Evolutionary conservation across 2,329 filamentous ascomycete species (phyloP).

Genomic region (Arthroderma sp.): DNA sequence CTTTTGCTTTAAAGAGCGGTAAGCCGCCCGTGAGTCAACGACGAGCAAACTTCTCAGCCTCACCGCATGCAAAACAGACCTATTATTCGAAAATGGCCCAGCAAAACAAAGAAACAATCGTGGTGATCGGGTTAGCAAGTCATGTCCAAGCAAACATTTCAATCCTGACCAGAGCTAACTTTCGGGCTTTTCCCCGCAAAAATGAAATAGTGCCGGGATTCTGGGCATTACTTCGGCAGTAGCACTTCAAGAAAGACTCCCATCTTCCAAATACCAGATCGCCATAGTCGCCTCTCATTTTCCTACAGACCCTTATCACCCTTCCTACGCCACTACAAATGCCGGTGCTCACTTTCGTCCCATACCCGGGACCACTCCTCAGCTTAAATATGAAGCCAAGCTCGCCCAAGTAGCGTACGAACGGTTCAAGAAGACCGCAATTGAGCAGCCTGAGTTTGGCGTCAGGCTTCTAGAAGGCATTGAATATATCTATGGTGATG

Average conservation of each 20-base stretch:
- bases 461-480: constrained; percentile 26
- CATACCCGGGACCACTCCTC: constrained; percentile 26
- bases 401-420: constrained; percentile 28
- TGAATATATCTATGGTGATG: constrained; percentile 25
- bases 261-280: constrained; percentile 19
- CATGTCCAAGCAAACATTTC: neutral
- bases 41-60: no score
- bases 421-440: constrained; percentile 24
- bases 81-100: neutral
- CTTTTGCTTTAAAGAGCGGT: no score
- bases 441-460: constrained; percentile 23
- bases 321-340: constrained; percentile 35
- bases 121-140: constrained; percentile 24
- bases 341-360: constrained; percentile 37
- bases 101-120: constrained; percentile 17
- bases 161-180: constrained; percentile 4
- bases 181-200: neutral
- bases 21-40: no score
- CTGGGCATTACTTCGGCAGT: constrained; percentile 28
- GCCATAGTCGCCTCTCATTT: constrained; percentile 30
- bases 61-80: no score
- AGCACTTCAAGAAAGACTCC: constrained; percentile 16
- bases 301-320: constrained; percentile 19
- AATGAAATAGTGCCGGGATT: constrained; percentile 24
- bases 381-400: constrained; percentile 22